Evolutionary conservation across 306 rosid genomes (phyloP).

Genomic region (Pachyrhizus erosus): DNA sequence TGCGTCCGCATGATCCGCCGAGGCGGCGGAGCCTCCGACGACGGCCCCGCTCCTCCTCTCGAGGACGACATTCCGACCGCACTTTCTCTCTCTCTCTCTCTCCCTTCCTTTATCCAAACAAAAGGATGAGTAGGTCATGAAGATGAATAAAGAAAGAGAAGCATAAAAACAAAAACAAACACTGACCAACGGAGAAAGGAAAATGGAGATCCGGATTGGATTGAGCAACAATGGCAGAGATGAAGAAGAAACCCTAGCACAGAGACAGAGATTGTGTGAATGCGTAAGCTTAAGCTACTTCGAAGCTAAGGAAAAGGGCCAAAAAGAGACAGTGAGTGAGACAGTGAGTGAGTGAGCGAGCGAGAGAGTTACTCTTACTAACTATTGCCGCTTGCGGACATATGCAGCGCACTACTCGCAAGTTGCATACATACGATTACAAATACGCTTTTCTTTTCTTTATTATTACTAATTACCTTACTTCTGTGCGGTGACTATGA

Average conservation of each 20-base stretch:
- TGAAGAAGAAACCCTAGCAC: conserved; percentile 56
- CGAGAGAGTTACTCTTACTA: neutral
- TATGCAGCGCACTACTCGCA: neutral
- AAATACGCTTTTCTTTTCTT: neutral
- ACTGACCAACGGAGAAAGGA: neutral
- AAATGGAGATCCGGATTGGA: conserved; percentile 10
- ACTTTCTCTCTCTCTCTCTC: neutral
- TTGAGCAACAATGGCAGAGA: neutral
- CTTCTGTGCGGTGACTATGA: no score
- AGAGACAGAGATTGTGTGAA: neutral
- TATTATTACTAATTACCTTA: no score
- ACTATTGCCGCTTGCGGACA: conserved; percentile 8
- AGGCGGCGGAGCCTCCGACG: conserved; percentile 65
- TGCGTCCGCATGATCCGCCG: conserved; percentile 86
- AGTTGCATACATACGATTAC: no score
- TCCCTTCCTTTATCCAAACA: neutral
- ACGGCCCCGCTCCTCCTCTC: conserved; percentile 61
- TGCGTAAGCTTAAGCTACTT: conserved; percentile 51
- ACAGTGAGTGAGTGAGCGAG: neutral
- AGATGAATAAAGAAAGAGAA: neutral
- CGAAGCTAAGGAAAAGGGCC: conserved; percentile 24
- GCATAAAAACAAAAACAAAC: neutral
- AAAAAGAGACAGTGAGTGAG: neutral
- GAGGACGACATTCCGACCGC: conserved; percentile 63
- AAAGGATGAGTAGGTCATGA: neutral